Evolutionary conservation across 2,329 filamentous ascomycete species (phyloP), one percentile per base, ranked within the genome.

Genomic region (Lithohypha guttulata): DNA sequence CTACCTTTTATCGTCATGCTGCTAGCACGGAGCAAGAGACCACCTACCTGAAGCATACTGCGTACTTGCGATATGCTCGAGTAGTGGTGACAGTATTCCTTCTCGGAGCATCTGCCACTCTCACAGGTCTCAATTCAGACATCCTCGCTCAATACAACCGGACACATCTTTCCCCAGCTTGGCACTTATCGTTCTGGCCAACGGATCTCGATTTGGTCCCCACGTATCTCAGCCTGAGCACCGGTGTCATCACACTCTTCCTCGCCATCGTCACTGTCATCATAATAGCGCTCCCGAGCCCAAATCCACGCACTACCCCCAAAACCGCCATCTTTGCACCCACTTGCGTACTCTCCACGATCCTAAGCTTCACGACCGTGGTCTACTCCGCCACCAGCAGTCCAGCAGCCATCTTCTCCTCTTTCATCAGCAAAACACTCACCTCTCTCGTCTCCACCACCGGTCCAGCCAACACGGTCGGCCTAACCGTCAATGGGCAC

Each of bases 151-250:
- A 59, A 33, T 65, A 65, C 44, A 55, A 56, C 10, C 39, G 44
- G 10, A 65, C 63, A 3, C 51, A 52, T n/a, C 46, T 54, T 14
- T 62, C 56, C 42, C 51, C 53, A 6, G 44, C 50, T 15, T 50
- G 53, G 11, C 54, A 57, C 28, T 49, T 66, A 4, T 51, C 55
- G 15, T 52, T 66, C 1, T 66, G 63, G 63, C 63, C 63, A 3
- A 39, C 57, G 40, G 59, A 64, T 41, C 46, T 65, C 32, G 61
- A 66, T 42, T 21, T 62, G 8, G 57, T 59, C 15, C 61, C 62
- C 9, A 61, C 59, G 0, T 51, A 59, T 13, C 59, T 57, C 11
- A 46, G 58, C 0, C 43, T 66, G 22, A 49, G 55, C 2, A 59
- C 59, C 31, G 60, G 59, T 4, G 52, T 51, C n/a, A 51, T 66